Evolutionary conservation across 2,329 filamentous ascomycete species (phyloP).

Genomic region (Penicillium sp.): DNA sequence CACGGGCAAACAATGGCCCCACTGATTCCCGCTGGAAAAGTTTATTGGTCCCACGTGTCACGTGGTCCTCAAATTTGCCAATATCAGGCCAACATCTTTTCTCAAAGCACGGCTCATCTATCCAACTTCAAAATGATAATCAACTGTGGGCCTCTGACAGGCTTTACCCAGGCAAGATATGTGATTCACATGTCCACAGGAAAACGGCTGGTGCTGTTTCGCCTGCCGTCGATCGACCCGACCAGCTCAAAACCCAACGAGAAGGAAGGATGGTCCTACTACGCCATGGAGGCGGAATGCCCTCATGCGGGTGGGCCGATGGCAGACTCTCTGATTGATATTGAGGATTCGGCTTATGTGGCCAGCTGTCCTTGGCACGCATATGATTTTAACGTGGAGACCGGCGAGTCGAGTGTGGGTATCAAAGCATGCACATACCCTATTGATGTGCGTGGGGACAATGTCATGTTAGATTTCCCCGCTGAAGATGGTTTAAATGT

Average conservation of each 20-base stretch:
- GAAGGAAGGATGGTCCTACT: conserved; percentile 47
- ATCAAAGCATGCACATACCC: conserved; percentile 51
- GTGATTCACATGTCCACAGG: conserved; percentile 45
- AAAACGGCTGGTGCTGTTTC: conserved; percentile 49
- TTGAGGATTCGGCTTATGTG: conserved; percentile 50
- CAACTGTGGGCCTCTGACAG: conserved; percentile 30
- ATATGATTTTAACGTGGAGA: conserved; percentile 53
- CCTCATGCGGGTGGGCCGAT: conserved; percentile 50
- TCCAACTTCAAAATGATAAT: conserved; percentile 20
- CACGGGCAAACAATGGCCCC: background rate
- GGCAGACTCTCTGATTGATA: conserved; percentile 48
- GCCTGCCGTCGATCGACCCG: conserved; percentile 43
- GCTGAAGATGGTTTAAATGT: conserved; percentile 26
- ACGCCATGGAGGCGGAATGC: conserved; percentile 51
- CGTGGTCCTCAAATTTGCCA: background rate
- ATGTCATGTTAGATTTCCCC: conserved; percentile 36
- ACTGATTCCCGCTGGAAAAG: background rate
- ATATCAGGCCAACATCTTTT: background rate
- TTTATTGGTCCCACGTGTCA: background rate
- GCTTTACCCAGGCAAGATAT: conserved; percentile 43
- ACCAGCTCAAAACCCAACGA: conserved; percentile 32
- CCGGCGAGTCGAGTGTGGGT: conserved; percentile 50
- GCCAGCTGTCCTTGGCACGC: conserved; percentile 52
- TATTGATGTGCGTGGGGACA: conserved; percentile 37
- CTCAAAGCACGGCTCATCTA: background rate